Percentiles rank a stretch among this genome's conserved stretches.
Conservation (phyloP, 805 yeast genomes). For the Wickerhamomyces strasburgensis region DNA sequence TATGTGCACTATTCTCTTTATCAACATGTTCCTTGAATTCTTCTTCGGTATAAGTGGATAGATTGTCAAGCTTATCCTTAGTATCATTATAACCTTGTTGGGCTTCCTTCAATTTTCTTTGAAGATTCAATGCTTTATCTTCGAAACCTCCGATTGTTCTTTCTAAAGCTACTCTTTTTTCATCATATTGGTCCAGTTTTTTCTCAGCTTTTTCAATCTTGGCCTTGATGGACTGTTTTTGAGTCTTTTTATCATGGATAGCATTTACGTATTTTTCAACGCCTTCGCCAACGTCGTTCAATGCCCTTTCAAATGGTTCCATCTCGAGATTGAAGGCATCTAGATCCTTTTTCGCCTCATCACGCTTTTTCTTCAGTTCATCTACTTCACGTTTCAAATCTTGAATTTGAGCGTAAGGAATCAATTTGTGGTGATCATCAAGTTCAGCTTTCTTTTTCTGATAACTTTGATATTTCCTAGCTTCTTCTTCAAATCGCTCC, state of each 20-base stretch:
- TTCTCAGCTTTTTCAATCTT: constrained; percentile 29
- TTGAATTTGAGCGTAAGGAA: constrained; percentile 45
- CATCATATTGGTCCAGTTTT: constrained; percentile 27
- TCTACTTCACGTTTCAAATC: constrained; percentile 26
- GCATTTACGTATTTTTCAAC: constrained; percentile 27
- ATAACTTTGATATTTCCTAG: constrained; percentile 41
- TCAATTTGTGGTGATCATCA: constrained; percentile 39
- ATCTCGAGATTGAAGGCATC: constrained; percentile 22
- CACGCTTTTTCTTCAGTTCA: constrained; percentile 23
- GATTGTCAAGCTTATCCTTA: constrained; percentile 14
- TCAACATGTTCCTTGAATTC: constrained; percentile 5
- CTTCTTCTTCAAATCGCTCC: constrained; percentile 41
- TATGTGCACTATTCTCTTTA: constrained; percentile 24
- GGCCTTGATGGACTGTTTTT: constrained; percentile 1
- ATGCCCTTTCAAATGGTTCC: constrained; percentile 21
- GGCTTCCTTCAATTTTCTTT: constrained; percentile 33
- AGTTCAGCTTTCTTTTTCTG: constrained; percentile 43
- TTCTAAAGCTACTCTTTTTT: not conserved
- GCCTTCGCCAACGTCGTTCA: constrained; percentile 19
- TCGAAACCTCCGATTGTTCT: constrained; percentile 1
- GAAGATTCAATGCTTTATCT: constrained; percentile 23
- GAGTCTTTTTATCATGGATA: constrained; percentile 23
- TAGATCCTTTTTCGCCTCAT: constrained; percentile 24
- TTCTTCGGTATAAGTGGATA: constrained; percentile 7
- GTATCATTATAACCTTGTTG: constrained; percentile 23